Conservation (phyloP, 2,329 filamentous ascomycete genomes). For the Elsinoe necatrix region DNA sequence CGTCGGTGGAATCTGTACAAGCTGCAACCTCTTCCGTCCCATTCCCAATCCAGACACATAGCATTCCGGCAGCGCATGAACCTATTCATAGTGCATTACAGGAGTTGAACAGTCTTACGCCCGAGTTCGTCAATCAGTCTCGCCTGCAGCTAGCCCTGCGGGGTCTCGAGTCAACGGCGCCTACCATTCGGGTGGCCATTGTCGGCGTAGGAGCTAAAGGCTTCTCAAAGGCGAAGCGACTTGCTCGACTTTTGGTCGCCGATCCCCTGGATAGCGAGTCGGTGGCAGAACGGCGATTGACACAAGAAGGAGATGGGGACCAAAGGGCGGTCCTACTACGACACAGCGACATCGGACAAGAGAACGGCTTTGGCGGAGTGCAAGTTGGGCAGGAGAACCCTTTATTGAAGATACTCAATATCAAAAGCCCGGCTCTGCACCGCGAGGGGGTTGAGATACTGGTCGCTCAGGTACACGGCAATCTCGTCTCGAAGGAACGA, state of each 20-base stretch:
- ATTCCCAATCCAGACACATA: slow-evolving; percentile 25
- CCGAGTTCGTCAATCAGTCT: slow-evolving; percentile 58
- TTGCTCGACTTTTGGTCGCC: slow-evolving; percentile 54
- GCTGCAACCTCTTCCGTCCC: slow-evolving; percentile 18
- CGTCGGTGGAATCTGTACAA: neutral
- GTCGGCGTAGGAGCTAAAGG: slow-evolving; percentile 26
- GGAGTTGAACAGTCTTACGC: slow-evolving; percentile 53
- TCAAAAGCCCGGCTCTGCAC: slow-evolving; percentile 56
- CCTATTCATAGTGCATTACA: slow-evolving; percentile 53
- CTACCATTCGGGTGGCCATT: slow-evolving; percentile 50
- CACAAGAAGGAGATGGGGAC: slow-evolving; percentile 21
- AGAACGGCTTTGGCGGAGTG: slow-evolving; percentile 24
- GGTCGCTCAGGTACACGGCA: slow-evolving; percentile 45
- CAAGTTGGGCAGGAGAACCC: slow-evolving; percentile 34
- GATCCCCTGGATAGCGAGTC: slow-evolving; percentile 37
- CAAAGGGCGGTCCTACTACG: slow-evolving; percentile 13
- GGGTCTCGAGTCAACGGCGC: slow-evolving; percentile 48
- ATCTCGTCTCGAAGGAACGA: slow-evolving; percentile 28
- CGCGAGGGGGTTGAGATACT: slow-evolving; percentile 56
- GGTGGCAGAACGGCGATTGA: slow-evolving; percentile 37
- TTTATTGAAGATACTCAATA: slow-evolving; percentile 51
- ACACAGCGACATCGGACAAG: slow-evolving; percentile 48
- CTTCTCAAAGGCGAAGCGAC: slow-evolving; percentile 49
- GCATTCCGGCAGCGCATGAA: slow-evolving; percentile 42
- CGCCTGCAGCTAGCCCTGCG: slow-evolving; percentile 62